Percentiles rank a stretch among this genome's conserved stretches.
These are phyloP conservation scores for Myxozyma udenii DNA, from an alignment of 805 yeast genomes.

Conservation along the genomic window DNA sequence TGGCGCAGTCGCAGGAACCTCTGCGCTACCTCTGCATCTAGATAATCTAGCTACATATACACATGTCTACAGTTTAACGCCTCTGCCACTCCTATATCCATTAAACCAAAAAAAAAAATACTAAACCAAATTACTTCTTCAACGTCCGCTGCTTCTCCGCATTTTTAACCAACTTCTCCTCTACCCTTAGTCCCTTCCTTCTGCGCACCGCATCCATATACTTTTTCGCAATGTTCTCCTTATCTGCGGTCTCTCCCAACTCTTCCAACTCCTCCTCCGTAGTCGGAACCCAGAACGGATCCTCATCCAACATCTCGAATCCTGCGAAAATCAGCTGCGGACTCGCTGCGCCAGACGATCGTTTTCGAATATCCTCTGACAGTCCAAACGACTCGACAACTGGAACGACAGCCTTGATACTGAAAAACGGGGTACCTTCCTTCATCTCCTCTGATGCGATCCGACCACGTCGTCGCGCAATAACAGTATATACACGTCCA, in stretches of 20 bases:
- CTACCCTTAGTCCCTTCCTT: slow-evolving; percentile 85
- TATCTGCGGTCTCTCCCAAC: slow-evolving; percentile 86
- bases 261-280: slow-evolving; percentile 95
- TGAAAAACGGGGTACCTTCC: slow-evolving; percentile 96
- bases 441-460: slow-evolving; percentile 91
- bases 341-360: slow-evolving; percentile 94
- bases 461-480: slow-evolving; percentile 81
- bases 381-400: slow-evolving; percentile 96
- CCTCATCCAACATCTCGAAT: slow-evolving; percentile 78
- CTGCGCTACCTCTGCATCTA: too few relatives aligned
- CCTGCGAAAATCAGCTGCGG: slow-evolving; percentile 93
- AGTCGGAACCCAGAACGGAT: slow-evolving; percentile 99
- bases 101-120: too few relatives aligned
- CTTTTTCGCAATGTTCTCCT: slow-evolving; percentile 83
- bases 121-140: slow-evolving; percentile 47
- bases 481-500: slow-evolving; percentile 93
- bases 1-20: too few relatives aligned
- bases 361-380: slow-evolving; percentile 88
- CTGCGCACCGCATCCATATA: slow-evolving; percentile 80
- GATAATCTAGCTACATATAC: too few relatives aligned
- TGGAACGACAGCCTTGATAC: slow-evolving; percentile 78
- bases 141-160: slow-evolving; percentile 93
- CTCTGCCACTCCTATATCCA: too few relatives aligned
- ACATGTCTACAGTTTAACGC: too few relatives aligned
- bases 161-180: slow-evolving; percentile 82